Conservation (phyloP, 2,329 filamentous ascomycete genomes). For the Pestalotiopsis sp. region DNA sequence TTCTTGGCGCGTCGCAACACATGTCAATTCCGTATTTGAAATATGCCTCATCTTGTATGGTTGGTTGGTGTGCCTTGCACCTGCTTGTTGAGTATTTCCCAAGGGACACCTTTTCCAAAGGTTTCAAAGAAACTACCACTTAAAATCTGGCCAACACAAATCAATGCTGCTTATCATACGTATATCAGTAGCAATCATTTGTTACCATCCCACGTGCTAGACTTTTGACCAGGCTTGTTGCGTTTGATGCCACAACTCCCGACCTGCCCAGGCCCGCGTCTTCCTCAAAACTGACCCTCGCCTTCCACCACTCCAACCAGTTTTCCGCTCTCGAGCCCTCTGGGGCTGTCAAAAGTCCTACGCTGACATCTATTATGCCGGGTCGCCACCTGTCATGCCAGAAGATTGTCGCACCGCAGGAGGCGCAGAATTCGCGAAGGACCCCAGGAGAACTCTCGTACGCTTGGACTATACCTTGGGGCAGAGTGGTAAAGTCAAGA, state of each 20-base stretch:
- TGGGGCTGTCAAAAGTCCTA: conserved; percentile 54
- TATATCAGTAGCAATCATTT: background rate
- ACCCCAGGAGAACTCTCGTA: conserved; percentile 59
- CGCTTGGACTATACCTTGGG: conserved; percentile 45
- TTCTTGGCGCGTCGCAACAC: background rate
- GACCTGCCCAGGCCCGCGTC: conserved; percentile 41
- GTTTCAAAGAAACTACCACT: no score
- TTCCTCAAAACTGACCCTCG: conserved; percentile 61
- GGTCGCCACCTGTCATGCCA: conserved; percentile 58
- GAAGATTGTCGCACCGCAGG: conserved; percentile 67
- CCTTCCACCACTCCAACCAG: conserved; percentile 66
- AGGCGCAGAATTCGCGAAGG: conserved; percentile 61
- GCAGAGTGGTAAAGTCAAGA: conserved; percentile 38
- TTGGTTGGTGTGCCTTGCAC: background rate
- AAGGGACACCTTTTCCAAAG: no score
- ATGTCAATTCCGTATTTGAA: background rate
- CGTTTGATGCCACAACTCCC: conserved; percentile 29
- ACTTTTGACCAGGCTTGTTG: conserved; percentile 27
- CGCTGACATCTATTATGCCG: conserved; percentile 64
- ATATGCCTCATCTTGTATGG: no score
- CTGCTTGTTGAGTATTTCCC: no score
- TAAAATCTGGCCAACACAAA: no score
- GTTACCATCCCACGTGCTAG: conserved; percentile 25
- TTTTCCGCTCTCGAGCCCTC: conserved; percentile 57
- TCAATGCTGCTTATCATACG: no score